Evolutionary conservation across 768 basidiomycete genomes (phyloP), one percentile per base, ranked within the genome.

Genomic region (Termitomyces titanicus): DNA sequence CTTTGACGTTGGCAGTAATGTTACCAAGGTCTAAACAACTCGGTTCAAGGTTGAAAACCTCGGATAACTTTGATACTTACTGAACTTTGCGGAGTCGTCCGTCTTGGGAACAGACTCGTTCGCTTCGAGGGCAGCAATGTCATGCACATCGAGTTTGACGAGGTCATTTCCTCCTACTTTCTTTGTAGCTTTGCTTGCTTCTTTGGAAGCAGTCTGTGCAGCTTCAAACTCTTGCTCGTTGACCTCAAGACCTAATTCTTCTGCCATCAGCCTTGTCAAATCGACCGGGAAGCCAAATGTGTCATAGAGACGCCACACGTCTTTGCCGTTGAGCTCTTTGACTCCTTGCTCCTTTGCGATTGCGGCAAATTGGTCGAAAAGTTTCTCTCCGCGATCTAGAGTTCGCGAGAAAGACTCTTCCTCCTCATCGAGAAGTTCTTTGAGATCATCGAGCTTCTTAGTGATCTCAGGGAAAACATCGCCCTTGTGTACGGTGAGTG

Each of bases 281-380:
- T 99, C 97, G 39, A 92, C 94, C 0, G 97, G 97, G 77, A 99
- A 99, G 48, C 97, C 97, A 67, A 91, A 99, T 1, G 97, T 98
- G 68, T 99, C 97, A 68, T 98, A 98, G 48, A 99, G 72, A 25
- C 92, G 82, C 97, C 97, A 99, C 34, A 98, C 92, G 65, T 99
- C 96, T 62, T 87, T 89, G 24, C 97, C 97, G 56, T 76, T 84
- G 29, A 99, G 83, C 61, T 85, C 82, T 37, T 75, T 86, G 5
- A 72, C 63, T 8, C 85, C 86, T 46, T 79, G 74, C 51, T 85
- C 79, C 60, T 78, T 78, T 9, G 95, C 85, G 31, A 81, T 78
- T 25, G 75, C 66, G 20, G 89, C 90, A 69, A 92, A 97, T 62
- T 90, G 84, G 52, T 95, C 92, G 69, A 98, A 99, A 5, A 98